These are phyloP conservation scores for Protomyces arabidopsidicola DNA, from an alignment of 1,139 yeast species.

Conservation along the genomic window DNA sequence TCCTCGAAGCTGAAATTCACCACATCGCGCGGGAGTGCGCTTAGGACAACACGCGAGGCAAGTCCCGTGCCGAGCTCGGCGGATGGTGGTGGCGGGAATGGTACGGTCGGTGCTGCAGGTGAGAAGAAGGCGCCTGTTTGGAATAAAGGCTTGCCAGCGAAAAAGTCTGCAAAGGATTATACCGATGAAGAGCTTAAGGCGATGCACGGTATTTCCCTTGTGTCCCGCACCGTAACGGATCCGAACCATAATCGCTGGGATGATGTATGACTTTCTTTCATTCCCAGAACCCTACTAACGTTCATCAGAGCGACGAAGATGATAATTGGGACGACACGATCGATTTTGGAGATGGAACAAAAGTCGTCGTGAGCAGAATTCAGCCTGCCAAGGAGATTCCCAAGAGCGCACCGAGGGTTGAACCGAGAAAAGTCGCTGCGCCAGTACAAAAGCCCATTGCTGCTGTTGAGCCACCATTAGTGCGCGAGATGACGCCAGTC, in stretches of 20 bases:
- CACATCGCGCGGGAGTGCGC: slow-evolving; percentile 8
- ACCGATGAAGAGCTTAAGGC: slow-evolving; percentile 28
- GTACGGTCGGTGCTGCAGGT: neutral
- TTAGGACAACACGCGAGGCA: slow-evolving; percentile 4
- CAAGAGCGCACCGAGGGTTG: neutral
- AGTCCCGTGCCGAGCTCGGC: neutral
- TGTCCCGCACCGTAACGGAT: slow-evolving; percentile 10
- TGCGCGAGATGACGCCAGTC: neutral
- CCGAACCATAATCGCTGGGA: slow-evolving; percentile 27
- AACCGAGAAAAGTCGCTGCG: neutral
- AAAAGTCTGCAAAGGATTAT: slow-evolving; percentile 18
- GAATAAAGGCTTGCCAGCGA: slow-evolving; percentile 17
- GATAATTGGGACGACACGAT: slow-evolving; percentile 37
- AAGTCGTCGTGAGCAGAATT: slow-evolving; percentile 32
- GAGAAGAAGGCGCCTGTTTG: slow-evolving; percentile 24
- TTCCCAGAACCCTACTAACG: neutral
- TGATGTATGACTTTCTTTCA: slow-evolving; percentile 10
- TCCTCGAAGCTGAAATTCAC: slow-evolving; percentile 21
- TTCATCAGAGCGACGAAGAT: slow-evolving; percentile 39
- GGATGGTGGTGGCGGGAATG: neutral
- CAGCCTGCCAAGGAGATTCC: neutral
- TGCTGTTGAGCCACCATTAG: neutral
- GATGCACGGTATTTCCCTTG: slow-evolving; percentile 28
- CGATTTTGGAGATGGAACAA: slow-evolving; percentile 36
- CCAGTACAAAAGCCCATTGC: neutral